Conservation (phyloP, 2,329 filamentous ascomycete genomes). For the Xylariaceae sp. region DNA sequence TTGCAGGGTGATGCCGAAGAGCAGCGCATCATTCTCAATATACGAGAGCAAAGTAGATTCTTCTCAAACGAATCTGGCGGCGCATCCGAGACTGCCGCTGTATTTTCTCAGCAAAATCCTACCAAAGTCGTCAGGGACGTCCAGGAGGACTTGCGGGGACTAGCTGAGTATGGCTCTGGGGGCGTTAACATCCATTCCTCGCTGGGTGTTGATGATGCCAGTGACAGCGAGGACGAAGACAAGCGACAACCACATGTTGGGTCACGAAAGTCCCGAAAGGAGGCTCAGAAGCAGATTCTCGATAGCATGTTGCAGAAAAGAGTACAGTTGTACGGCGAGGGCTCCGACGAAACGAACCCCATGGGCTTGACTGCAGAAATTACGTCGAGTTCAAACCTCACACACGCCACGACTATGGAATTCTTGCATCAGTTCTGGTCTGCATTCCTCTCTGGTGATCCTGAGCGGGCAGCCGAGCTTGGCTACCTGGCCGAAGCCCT, state of each 20-base stretch:
- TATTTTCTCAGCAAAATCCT: slow-evolving; percentile 67
- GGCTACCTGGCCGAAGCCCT: slow-evolving; percentile 78
- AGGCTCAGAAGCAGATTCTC: slow-evolving; percentile 62
- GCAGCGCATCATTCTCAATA: slow-evolving; percentile 74
- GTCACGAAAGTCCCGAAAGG: slow-evolving; percentile 59
- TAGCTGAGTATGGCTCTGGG: slow-evolving; percentile 44
- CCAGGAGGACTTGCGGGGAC: slow-evolving; percentile 53
- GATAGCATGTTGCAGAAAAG: slow-evolving; percentile 58
- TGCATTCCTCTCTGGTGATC: slow-evolving; percentile 82
- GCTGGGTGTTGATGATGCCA: slow-evolving; percentile 66
- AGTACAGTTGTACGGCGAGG: slow-evolving; percentile 50
- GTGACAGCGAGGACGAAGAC: slow-evolving; percentile 60
- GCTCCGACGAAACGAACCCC: slow-evolving; percentile 43
- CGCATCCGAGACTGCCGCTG: slow-evolving; percentile 39
- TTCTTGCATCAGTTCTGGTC: slow-evolving; percentile 98
- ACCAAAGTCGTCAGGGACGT: slow-evolving; percentile 61
- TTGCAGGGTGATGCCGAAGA: slow-evolving; percentile 69
- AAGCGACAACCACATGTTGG: slow-evolving; percentile 56
- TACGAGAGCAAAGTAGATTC: slow-evolving; percentile 81
- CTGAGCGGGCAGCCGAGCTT: slow-evolving; percentile 73
- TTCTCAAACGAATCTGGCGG: slow-evolving; percentile 59
- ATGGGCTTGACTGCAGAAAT: slow-evolving; percentile 55
- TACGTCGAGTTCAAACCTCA: slow-evolving; percentile 56
- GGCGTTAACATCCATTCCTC: slow-evolving; percentile 57
- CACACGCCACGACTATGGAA: slow-evolving; percentile 88